Base-by-base conservation (phyloP, 495 filamentous ascomycete species). In the Penicillium desertorum region DNA sequence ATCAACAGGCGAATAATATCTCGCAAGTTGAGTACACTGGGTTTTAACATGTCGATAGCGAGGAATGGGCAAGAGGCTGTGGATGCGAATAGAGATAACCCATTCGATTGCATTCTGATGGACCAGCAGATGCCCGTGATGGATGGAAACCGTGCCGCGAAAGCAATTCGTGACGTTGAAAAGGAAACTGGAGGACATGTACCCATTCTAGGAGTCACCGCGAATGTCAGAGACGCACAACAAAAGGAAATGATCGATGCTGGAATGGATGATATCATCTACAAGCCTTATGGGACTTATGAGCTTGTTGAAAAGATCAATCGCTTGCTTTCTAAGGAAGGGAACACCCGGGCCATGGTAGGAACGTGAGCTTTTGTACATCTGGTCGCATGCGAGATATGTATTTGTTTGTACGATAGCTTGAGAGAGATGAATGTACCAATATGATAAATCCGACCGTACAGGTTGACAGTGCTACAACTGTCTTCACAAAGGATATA, bases 41-140 rank as follows among this genome's bases (percentile, higher is more conserved):
- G 88, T 7, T 90, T 85, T 59, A 72, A 76, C 1, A 84, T 89
- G 8, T 73, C 84, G 44, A 77, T 88, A 1, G 89, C 88, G 17
- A 89, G 88, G 56, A 86, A 94, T 64, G 90, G 90, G 19, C 69
- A 79, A 41, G 89, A 92, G 62, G 87, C 86, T n/a, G 74, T 93
- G 7, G 83, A 88, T 4, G 34, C 67, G 45, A 62, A 60, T 58
- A 11, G 69, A 65, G 5, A 63, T 57, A 49, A 27, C 17, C 19
- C 34, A 11, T 67, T 68, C 22, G 81, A 82, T 34, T 81, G 91
- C 39, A 82, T 92, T 17, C 73, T 92, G 5, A 91, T 91, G 87
- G 90, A 92, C 62, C 84, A 90, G 45, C 88, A 92, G 62, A 92
- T 94, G 90, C 90, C 90, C 0, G 71, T 91, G 14, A 91, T 91